phyloP scores from a whole-genome alignment of 345 rosid genomes.

The Melastoma malabathricum region DNA sequence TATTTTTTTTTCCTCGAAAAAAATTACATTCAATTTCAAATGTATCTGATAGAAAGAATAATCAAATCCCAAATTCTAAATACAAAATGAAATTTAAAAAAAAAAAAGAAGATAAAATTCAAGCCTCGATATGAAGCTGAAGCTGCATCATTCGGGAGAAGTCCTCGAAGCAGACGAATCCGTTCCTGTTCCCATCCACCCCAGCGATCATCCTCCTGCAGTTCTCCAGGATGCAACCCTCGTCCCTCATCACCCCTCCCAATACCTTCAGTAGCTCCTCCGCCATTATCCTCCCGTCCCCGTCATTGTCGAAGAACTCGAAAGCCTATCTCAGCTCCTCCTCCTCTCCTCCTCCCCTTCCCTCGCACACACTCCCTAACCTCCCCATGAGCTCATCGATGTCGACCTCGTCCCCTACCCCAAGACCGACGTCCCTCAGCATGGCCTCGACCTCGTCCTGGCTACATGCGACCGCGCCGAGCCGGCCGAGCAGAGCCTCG shows the following conservation, averaged over 20 bases:
- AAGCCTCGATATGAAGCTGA: conserved; percentile 16
- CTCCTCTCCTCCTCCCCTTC: conserved; percentile 18
- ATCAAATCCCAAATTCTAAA: too few species aligned
- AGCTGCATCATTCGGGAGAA: conserved; percentile 75
- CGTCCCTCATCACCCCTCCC: conserved; percentile 44
- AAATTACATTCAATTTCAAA: too few species aligned
- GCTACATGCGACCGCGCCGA: conserved; percentile 43
- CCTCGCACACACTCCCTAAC: conserved; percentile 30
- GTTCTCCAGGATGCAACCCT: conserved; percentile 63
- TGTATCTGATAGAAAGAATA: too few species aligned
- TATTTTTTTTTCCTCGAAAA: too few species aligned
- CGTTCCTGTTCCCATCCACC: conserved; percentile 61
- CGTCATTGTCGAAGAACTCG: conserved; percentile 60
- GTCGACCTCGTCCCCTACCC: conserved; percentile 28
- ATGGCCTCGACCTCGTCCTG: conserved; percentile 46
- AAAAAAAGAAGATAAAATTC: too few species aligned
- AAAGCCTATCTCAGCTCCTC: conserved; percentile 62
- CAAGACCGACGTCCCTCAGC: conserved; percentile 48
- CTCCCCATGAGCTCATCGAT: conserved; percentile 36
- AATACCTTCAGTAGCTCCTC: conserved; percentile 55
- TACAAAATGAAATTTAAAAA: too few species aligned
- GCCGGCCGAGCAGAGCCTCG: conserved; percentile 36
- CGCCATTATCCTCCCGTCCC: conserved; percentile 74
- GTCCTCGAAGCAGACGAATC: conserved; percentile 86
- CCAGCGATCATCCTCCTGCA: conserved; percentile 77